Conservation (phyloP, 2,329 filamentous ascomycete species). For the Beauveria medogensis region DNA sequence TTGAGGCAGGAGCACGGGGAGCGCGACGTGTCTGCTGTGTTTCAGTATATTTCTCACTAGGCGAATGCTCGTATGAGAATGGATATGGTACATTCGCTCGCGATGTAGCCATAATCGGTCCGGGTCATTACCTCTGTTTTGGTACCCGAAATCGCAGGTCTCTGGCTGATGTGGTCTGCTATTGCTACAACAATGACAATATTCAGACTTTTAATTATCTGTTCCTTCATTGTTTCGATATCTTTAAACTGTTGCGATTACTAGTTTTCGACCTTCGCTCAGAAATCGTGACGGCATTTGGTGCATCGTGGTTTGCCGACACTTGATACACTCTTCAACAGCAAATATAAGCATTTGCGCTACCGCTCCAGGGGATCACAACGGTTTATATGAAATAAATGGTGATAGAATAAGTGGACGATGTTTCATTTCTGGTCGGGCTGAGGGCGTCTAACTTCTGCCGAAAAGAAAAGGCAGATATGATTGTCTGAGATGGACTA, state of each 20-base stretch:
- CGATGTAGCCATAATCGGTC: not conserved
- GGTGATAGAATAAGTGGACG: not conserved
- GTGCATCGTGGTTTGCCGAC: too few relatives aligned
- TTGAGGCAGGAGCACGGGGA: slow-evolving; percentile 77
- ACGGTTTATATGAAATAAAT: not conserved
- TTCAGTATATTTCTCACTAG: slow-evolving; percentile 93
- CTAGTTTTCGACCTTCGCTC: too few relatives aligned
- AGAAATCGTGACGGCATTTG: too few relatives aligned
- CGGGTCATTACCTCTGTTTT: too few relatives aligned
- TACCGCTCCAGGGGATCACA: not conserved
- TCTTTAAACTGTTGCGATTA: too few relatives aligned
- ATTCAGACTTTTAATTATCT: too few relatives aligned
- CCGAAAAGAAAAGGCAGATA: not conserved
- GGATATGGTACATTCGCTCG: not conserved
- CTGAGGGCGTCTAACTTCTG: not conserved
- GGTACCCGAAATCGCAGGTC: not conserved
- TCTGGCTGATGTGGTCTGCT: not conserved
- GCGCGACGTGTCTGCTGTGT: slow-evolving; percentile 81
- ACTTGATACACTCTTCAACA: not conserved
- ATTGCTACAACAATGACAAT: not conserved
- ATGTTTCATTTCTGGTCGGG: not conserved
- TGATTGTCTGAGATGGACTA: not conserved
- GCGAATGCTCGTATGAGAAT: not conserved
- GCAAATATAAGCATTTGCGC: not conserved
- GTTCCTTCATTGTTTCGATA: too few relatives aligned